Evolutionary conservation across 2,329 filamentous ascomycete genomes (phyloP), one percentile per base, ranked within the genome.

Genomic region (Moelleriella libera): DNA sequence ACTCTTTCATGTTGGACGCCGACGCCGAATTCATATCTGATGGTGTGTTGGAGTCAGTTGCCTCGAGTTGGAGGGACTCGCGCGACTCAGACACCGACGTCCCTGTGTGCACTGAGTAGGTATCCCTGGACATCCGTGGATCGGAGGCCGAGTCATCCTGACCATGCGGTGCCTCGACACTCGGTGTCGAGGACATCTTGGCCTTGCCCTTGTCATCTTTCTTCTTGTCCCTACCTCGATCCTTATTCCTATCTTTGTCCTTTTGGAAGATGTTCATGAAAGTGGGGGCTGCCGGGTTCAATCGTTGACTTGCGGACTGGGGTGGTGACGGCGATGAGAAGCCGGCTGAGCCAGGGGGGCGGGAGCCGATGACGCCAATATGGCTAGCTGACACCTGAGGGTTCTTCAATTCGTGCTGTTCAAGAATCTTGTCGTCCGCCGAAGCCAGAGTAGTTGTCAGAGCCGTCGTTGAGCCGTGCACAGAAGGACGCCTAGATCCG

Each of bases 251-350:
- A 4, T 67, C 62, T 55, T 66, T 63, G 61, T 51, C 64, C 51
- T 55, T 46, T 12, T 73, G 70, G 55, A 80, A 77, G 49, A 92
- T 78, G 39, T 81, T 75, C 64, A 84, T 90, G 61, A 97, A 97
- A 1, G 84, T 86, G 7, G 89, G 89, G 0, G 90, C 92, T 6
- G 86, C 78, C 6, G 92, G 92, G 57, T 98, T 97, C 30, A 97
- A 73, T 57, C 64, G 81, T 67, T 62, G 80, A 63, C 59, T 82
- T 69, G 57, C 75, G 7, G 59, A 62, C 12, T 62, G 69, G 40
- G 65, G 55, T 29, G 43, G 32, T 6, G 14, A 7, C n/a, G n/a
- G 40, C n/a, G 40, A 21, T 3, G 40, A 7, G 7, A 7, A 14
- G 10, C 7, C 11, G 37, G 45, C 14, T 6, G 60, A 53, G 6